Conservation (phyloP, 1,284 basidiomycete species). For the Rhizopogon parksii region DNA sequence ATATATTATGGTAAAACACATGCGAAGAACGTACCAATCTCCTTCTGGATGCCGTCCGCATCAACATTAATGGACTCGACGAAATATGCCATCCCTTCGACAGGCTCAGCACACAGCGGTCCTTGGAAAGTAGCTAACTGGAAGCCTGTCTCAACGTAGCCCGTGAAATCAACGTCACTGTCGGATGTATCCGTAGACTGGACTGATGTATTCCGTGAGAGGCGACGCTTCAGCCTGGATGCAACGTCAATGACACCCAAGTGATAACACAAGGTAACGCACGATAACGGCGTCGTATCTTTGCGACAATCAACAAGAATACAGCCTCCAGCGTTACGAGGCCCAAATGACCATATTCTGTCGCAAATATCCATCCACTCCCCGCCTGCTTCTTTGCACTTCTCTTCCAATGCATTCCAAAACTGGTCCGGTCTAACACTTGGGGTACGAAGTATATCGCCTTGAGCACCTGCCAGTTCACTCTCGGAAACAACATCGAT, state of each 20-base stretch:
- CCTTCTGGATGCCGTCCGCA: slow-evolving; percentile 50
- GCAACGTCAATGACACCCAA: slow-evolving; percentile 11
- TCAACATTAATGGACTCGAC: slow-evolving; percentile 74
- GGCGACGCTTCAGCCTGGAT: slow-evolving; percentile 42
- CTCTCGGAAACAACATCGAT: slow-evolving; percentile 32
- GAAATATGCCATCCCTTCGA: slow-evolving; percentile 90
- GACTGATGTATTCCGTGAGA: slow-evolving; percentile 35
- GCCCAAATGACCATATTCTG: slow-evolving; percentile 88
- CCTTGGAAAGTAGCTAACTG: slow-evolving; percentile 93
- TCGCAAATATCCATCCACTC: slow-evolving; percentile 79
- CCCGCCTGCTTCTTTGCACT: slow-evolving; percentile 64
- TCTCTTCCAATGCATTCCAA: slow-evolving; percentile 66
- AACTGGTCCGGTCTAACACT: slow-evolving; percentile 72
- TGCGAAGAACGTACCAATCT: slow-evolving; percentile 45
- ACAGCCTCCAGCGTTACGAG: slow-evolving; percentile 82
- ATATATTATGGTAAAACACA: background rate
- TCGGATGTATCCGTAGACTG: slow-evolving; percentile 29
- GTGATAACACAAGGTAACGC: slow-evolving; percentile 24
- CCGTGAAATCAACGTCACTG: slow-evolving; percentile 60
- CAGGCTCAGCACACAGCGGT: slow-evolving; percentile 91
- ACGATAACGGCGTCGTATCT: slow-evolving; percentile 44
- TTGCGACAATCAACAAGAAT: slow-evolving; percentile 72
- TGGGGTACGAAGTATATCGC: slow-evolving; percentile 53
- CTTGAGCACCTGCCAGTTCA: slow-evolving; percentile 45
- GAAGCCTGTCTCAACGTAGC: slow-evolving; percentile 88